Evolutionary conservation across 352 stramenopile species (phyloP).

Genomic region (Phytophthora crassamura): DNA sequence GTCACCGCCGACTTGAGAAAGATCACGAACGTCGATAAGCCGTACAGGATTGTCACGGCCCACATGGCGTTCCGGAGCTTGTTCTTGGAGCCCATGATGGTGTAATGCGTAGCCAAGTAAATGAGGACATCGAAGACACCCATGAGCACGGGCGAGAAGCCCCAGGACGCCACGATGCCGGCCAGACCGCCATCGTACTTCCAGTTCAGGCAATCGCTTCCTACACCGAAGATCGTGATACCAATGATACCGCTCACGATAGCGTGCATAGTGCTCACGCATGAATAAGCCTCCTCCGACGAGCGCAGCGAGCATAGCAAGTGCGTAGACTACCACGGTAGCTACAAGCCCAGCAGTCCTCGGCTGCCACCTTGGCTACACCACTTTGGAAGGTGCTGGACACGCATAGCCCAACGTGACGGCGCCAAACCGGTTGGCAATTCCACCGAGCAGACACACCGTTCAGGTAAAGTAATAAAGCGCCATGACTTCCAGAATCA

Average conservation of each 20-base stretch:
- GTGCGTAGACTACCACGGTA: conserved; percentile 61
- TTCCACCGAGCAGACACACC: conserved; percentile 68
- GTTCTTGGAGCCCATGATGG: conserved; percentile 54
- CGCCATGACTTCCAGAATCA: too few species aligned
- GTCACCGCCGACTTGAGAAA: conserved; percentile 43
- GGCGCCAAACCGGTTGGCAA: conserved; percentile 87
- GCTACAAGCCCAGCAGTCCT: conserved; percentile 37
- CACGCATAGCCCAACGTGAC: conserved; percentile 79
- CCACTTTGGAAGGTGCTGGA: conserved; percentile 77
- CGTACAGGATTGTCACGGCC: conserved; percentile 57
- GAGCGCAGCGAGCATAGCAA: conserved; percentile 73
- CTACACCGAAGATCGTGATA: conserved; percentile 60
- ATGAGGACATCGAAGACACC: conserved; percentile 57
- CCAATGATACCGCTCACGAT: conserved; percentile 75
- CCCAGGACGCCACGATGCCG: conserved; percentile 77
- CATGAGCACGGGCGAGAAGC: conserved; percentile 63
- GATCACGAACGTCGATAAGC: conserved; percentile 54
- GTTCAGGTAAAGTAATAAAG: too few species aligned
- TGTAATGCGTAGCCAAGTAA: conserved; percentile 55
- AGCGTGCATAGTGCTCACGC: conserved; percentile 77
- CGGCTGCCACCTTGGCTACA: conserved; percentile 32
- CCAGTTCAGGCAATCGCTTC: conserved; percentile 48
- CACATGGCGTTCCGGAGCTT: conserved; percentile 41
- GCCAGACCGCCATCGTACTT: conserved; percentile 33
- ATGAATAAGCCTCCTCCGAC: conserved; percentile 60